phyloP scores from a whole-genome alignment of 768 basidiomycete genomes.

The Tulasnella calospora region DNA sequence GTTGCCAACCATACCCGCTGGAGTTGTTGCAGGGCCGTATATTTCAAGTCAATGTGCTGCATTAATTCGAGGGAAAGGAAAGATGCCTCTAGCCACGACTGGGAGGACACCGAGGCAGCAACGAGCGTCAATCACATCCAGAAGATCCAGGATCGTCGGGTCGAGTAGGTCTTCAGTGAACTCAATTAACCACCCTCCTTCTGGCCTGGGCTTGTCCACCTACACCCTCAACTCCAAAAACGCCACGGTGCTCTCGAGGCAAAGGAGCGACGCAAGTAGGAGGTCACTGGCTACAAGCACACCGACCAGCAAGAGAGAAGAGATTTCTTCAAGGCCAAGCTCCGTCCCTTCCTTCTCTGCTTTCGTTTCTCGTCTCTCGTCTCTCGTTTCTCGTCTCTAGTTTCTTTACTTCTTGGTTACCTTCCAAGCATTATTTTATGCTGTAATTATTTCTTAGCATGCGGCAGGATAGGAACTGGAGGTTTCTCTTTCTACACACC shows the following conservation, averaged over 20 bases:
- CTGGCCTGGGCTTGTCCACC: slow-evolving; percentile 37
- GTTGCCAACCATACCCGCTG: slow-evolving; percentile 22
- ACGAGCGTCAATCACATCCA: slow-evolving; percentile 70
- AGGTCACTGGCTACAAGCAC: slow-evolving; percentile 75
- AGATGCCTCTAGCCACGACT: background rate
- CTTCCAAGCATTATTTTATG: background rate
- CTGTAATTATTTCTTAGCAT: background rate
- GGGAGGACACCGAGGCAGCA: slow-evolving; percentile 39
- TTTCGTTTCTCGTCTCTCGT: background rate
- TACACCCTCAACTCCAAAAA: slow-evolving; percentile 33
- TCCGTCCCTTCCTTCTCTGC: slow-evolving; percentile 44
- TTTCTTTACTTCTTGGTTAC: background rate
- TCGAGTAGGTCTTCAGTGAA: slow-evolving; percentile 65
- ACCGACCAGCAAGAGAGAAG: slow-evolving; percentile 80
- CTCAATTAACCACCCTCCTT: slow-evolving; percentile 54
- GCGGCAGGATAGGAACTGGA: background rate
- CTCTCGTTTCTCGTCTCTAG: background rate
- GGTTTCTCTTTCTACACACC: background rate
- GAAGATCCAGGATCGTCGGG: slow-evolving; percentile 86
- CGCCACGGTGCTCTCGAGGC: slow-evolving; percentile 44
- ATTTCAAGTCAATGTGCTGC: slow-evolving; percentile 4
- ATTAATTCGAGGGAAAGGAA: background rate
- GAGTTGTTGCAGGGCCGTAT: slow-evolving; percentile 18
- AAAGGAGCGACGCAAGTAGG: slow-evolving; percentile 52
- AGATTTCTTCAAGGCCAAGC: slow-evolving; percentile 72